These are phyloP conservation scores for Phytophthora macrochlamydospora DNA, from an alignment of 352 stramenopile species.

Conservation along the genomic window DNA sequence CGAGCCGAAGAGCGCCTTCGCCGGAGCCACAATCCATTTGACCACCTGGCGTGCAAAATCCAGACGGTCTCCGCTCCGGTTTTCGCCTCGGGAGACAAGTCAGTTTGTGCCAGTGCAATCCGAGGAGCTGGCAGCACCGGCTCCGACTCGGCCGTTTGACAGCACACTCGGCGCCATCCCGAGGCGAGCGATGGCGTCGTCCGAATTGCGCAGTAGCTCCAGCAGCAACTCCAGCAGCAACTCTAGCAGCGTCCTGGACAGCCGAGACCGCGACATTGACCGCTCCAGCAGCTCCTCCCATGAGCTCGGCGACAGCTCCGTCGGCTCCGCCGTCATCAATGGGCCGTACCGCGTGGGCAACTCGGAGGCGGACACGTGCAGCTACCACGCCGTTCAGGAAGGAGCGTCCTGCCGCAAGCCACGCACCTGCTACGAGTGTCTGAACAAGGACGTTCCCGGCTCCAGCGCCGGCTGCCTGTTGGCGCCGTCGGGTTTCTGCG, in stretches of 20 bases:
- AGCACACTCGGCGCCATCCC: background rate
- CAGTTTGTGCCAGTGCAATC: slow-evolving; percentile 13
- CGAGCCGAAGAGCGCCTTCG: background rate
- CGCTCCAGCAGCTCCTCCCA: slow-evolving; percentile 9
- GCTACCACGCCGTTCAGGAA: slow-evolving; percentile 54
- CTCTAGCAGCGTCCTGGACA: slow-evolving; percentile 18
- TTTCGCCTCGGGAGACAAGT: slow-evolving; percentile 20
- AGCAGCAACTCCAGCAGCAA: slow-evolving; percentile 3
- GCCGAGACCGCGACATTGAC: slow-evolving; percentile 10
- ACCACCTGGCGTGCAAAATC: background rate
- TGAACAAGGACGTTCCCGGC: slow-evolving; percentile 49
- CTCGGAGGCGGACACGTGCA: slow-evolving; percentile 58
- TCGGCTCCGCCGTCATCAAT: slow-evolving; percentile 24
- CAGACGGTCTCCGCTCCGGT: background rate
- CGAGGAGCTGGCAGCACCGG: slow-evolving; percentile 13
- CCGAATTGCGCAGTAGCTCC: slow-evolving; percentile 9
- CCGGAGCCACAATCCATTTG: background rate
- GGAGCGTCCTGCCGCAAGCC: slow-evolving; percentile 56
- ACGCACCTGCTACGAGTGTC: slow-evolving; percentile 72
- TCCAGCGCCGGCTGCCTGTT: slow-evolving; percentile 58
- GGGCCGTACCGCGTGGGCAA: slow-evolving; percentile 48
- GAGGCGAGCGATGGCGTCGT: slow-evolving; percentile 18
- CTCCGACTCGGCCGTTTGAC: slow-evolving; percentile 4
- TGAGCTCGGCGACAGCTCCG: slow-evolving; percentile 17
- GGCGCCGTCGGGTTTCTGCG: slow-evolving; percentile 57